Base-by-base conservation (phyloP, 2,329 filamentous ascomycete species). In the Rugonectria rugulosa region DNA sequence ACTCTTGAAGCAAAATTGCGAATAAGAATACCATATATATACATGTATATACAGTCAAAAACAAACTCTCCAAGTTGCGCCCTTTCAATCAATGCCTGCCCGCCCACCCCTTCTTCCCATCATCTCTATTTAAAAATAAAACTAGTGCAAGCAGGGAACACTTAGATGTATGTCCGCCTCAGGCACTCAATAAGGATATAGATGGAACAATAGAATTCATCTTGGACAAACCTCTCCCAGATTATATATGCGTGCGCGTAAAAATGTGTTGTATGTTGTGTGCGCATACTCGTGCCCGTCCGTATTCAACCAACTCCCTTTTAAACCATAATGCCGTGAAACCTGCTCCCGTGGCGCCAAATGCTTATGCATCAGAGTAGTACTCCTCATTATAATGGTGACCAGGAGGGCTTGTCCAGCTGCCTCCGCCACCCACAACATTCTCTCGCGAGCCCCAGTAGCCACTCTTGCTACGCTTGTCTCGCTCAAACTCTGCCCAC, bases 401-500 rank as follows among this genome's bases (percentile, higher is more conserved):
- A 42, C 71, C 72, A 14, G 70, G 72, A 49, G 75, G 73, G 62
- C 68, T 68, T 37, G 77, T 72, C 79, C 80, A 83, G 61, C 71
- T 75, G 36, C 73, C 74, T 51, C 67, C 68, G 19, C 74, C 73
- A 37, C 74, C 74, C 10, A 74, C 72, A 32, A 84, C 72, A 53
- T 79, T 84, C 68, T 86, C 83, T 54, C 77, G 76, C 11, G 72
- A 75, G 23, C 77, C 79, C 79, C 81, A 85, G 71, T 81, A 83
- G 59, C 76, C 76, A 66, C 70, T 76, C 62, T 75, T 77, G 46
- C 74, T 70, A 26, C 84, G 77, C 59, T 83, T 81, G 60, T 87
- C 84, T 15, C 84, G 79, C 80, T 99, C 95, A 72, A 98, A 99
- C 76, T 99, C 95, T 61, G 88, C 90, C 95, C 95, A 99, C 67